A percentile compares a stretch with the other conserved stretches of the same genome.
Evolutionary conservation across 2,329 filamentous ascomycete species (phyloP).

Genomic region (Neofusicoccum kwambonambiense): DNA sequence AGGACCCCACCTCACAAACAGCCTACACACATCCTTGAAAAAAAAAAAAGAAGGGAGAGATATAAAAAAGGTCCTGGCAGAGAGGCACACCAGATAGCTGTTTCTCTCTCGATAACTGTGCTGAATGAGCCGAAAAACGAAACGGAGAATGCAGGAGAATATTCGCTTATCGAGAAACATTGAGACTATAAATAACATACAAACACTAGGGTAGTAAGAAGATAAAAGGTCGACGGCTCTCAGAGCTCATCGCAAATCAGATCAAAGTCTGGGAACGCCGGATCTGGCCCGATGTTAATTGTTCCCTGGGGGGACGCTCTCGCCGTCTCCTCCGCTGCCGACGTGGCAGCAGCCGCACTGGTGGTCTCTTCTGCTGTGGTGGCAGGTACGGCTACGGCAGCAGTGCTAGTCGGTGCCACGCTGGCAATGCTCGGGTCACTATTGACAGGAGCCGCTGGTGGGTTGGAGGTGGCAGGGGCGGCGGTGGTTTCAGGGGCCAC

Average conservation of each 20-base stretch:
- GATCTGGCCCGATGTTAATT: conserved; percentile 37
- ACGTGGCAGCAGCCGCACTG: neutral
- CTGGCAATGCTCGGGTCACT: neutral
- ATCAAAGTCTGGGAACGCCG: conserved; percentile 38
- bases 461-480: neutral
- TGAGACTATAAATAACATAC: neutral
- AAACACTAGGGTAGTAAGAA: neutral
- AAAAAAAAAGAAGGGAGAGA: too few relatives aligned
- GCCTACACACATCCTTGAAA: too few relatives aligned
- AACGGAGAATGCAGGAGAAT: too few relatives aligned
- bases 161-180: too few relatives aligned
- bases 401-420: neutral
- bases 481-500: neutral
- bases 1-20: too few relatives aligned
- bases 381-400: neutral
- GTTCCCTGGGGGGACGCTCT: conserved; percentile 25
- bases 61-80: too few relatives aligned
- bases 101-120: too few relatives aligned
- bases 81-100: too few relatives aligned
- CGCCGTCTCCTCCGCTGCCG: neutral
- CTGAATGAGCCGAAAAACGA: too few relatives aligned
- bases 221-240: neutral
- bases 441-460: neutral
- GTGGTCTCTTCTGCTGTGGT: neutral
- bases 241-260: conserved; percentile 32